A percentile compares a stretch with the other conserved stretches of the same genome.
Conservation (phyloP, 805 yeast species). For the Candida broadrunensis region DNA sequence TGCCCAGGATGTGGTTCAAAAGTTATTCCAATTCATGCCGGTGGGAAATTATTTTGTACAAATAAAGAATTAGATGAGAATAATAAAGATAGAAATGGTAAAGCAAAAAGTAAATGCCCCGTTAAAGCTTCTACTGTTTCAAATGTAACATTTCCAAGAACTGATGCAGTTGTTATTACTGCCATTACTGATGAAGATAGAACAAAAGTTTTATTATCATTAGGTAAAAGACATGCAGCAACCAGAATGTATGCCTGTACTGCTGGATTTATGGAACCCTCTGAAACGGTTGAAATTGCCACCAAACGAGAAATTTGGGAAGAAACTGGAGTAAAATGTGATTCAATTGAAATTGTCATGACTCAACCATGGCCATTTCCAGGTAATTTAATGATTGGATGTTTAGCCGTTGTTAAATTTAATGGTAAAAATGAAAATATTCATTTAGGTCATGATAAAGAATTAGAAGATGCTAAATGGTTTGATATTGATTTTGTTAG, state of each 20-base stretch:
- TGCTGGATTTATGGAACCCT: slow-evolving; percentile 96
- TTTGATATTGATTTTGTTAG: slow-evolving; percentile 56
- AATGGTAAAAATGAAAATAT: slow-evolving; percentile 64
- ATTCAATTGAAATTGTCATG: slow-evolving; percentile 55
- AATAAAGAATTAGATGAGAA: slow-evolving; percentile 9
- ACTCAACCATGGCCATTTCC: slow-evolving; percentile 99
- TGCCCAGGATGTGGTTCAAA: slow-evolving; percentile 85
- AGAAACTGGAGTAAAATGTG: slow-evolving; percentile 79
- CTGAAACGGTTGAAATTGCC: slow-evolving; percentile 87
- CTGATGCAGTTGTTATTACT: slow-evolving; percentile 85
- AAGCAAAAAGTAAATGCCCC: slow-evolving; percentile 30
- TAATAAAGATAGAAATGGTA: slow-evolving; percentile 9
- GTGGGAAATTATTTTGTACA: slow-evolving; percentile 58
- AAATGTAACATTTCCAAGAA: slow-evolving; percentile 86
- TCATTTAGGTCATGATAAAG: slow-evolving; percentile 78
- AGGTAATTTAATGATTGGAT: slow-evolving; percentile 89
- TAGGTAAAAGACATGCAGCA: slow-evolving; percentile 57
- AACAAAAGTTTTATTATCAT: slow-evolving; percentile 65
- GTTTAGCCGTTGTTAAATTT: slow-evolving; percentile 74
- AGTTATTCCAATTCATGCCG: slow-evolving; percentile 63
- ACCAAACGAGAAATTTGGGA: slow-evolving; percentile 91
- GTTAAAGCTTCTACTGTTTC: slow-evolving; percentile 47
- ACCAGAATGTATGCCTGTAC: slow-evolving; percentile 72
- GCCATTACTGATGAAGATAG: slow-evolving; percentile 67
- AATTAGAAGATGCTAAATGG: slow-evolving; percentile 85